A percentile compares a stretch with the other conserved stretches of the same genome.
Evolutionary conservation across 1,284 basidiomycete species (phyloP).

Genomic region (Trametes polyzona): DNA sequence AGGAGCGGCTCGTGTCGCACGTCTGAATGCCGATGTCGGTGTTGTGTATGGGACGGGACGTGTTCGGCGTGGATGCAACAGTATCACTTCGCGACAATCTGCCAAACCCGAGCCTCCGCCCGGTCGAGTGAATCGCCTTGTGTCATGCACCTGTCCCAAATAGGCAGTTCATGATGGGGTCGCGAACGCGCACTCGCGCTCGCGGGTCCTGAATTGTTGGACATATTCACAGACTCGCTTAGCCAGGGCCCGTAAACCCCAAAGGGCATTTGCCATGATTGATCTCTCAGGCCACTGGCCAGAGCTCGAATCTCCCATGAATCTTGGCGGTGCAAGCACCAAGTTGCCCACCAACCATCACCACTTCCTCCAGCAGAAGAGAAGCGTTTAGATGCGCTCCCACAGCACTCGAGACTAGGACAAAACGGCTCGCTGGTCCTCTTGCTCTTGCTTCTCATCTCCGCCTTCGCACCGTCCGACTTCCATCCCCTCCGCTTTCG

Average conservation of each 20-base stretch:
- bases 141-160: slow-evolving; percentile 15
- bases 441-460: slow-evolving; percentile 22
- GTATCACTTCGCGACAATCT: slow-evolving; percentile 29
- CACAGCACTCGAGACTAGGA: slow-evolving; percentile 26
- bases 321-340: slow-evolving; percentile 26
- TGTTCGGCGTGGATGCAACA: slow-evolving; percentile 16
- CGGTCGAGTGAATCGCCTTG: slow-evolving; percentile 24
- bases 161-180: slow-evolving; percentile 27
- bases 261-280: slow-evolving; percentile 27
- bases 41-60: slow-evolving; percentile 15
- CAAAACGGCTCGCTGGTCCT: slow-evolving; percentile 22
- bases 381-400: slow-evolving; percentile 27
- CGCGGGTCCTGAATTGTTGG: slow-evolving; percentile 17
- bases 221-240: slow-evolving; percentile 27
- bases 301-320: slow-evolving; percentile 19
- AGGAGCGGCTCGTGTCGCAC: slow-evolving; percentile 6
- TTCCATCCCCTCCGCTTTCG: slow-evolving; percentile 17
- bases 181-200: slow-evolving; percentile 18
- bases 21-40: slow-evolving; percentile 10
- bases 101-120: slow-evolving; percentile 19
- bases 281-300: slow-evolving; percentile 25
- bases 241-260: slow-evolving; percentile 19
- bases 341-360: slow-evolving; percentile 29
- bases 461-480: slow-evolving; percentile 23
- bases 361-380: slow-evolving; percentile 24